These are phyloP conservation scores for Botrytis porri DNA, from an alignment of 2,329 filamentous ascomycete species.

Conservation along the genomic window DNA sequence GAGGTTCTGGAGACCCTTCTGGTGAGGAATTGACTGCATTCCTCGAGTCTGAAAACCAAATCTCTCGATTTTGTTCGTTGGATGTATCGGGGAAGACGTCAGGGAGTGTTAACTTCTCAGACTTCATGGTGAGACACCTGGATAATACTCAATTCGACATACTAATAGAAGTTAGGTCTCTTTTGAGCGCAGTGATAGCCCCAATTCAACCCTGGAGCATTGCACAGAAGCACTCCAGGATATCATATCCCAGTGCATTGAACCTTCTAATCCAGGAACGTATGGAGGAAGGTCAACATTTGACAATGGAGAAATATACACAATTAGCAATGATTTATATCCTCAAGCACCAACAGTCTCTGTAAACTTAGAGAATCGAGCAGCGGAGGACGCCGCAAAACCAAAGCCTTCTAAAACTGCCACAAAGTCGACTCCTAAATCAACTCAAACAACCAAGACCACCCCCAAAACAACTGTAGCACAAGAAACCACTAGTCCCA, in stretches of 20 bases:
- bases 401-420: background rate
- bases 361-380: background rate
- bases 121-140: background rate
- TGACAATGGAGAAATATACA: constrained; percentile 1
- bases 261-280: background rate
- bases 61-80: background rate
- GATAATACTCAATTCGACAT: background rate
- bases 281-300: background rate
- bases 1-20: background rate
- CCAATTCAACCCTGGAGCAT: background rate
- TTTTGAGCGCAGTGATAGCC: background rate
- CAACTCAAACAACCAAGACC: background rate
- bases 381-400: background rate
- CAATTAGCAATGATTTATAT: background rate
- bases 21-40: background rate
- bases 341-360: background rate
- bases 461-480: background rate
- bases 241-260: background rate
- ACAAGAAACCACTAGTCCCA: background rate
- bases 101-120: background rate
- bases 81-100: background rate
- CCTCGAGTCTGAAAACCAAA: background rate
- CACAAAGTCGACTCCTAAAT: background rate
- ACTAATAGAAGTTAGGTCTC: background rate
- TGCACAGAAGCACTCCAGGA: background rate